Base-by-base conservation (phyloP, 1,284 basidiomycete genomes). In the Volvariella volvacea region DNA sequence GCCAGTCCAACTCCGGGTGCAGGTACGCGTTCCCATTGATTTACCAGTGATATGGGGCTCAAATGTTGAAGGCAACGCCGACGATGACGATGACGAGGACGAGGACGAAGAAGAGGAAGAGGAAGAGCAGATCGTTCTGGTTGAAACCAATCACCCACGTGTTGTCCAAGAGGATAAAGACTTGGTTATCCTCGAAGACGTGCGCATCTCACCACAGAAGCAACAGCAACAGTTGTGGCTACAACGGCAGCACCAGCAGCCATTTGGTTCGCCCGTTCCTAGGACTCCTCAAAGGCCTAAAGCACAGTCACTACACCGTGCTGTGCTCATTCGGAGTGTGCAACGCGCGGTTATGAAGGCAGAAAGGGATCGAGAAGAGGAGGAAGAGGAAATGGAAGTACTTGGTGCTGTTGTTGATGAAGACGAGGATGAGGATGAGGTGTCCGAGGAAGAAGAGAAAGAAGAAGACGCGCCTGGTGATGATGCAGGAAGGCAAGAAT, bases 141-240 rank as follows among this genome's bases (percentile, higher is more conserved):
- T 84, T 0, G 74, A 84, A 31, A 78, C 78, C n/a, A 68, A 80
- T 47, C 65, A 76, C 50, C 82, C 83, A 2, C 72, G 73, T 8
- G 81, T 86, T 2, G 71, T 83, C 1, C 75, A 85, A 54, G 82
- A 84, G 46, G 83, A 79, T 30, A 70, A 68, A 46, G 83, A 87
- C 52, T 73, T 86, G 22, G 71, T 86, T 43, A 84, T 87, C 46
- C 63, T 85, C 12, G 83, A 87, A 56, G 74, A 80, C 40, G 69
- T 84, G 16, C 70, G 71, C 3, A 54, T 73, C 2, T 48, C 55
- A 6, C 59, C 56, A 8, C 50, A 53, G 44, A 56, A 49, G 8
- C 51, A 50, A 3, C 47, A 48, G 9, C 48, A 45, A 4, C 63
- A 25, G 41, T 25, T 38, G 33, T 36, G 38, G 15, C 40, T 46